Evolutionary conservation across 2,329 filamentous ascomycete genomes (phyloP), one percentile per base, ranked within the genome.

Genomic region (Microascus cirrosus): DNA sequence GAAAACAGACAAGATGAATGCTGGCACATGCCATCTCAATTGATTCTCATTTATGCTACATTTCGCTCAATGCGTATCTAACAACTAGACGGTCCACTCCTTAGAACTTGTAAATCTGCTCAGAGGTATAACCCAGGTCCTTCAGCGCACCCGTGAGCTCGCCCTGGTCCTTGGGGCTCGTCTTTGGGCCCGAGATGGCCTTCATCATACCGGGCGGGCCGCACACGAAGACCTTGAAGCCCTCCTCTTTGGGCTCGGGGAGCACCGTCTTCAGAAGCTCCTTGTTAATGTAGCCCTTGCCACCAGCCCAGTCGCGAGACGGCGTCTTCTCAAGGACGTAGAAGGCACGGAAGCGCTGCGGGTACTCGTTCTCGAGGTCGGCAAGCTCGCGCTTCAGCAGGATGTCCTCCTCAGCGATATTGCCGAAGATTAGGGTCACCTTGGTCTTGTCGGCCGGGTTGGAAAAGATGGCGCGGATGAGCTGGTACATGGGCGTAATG

Each of bases 401-500:
- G 61, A 99, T 96, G 69, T 99, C 94, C 63, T 93, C 83, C 77
- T 97, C 90, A 28, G 77, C 78, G 60, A 96, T 75, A 77, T 97
- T 99, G 64, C 90, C 94, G 69, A 93, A 96, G 42, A 99, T 82
- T 35, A 99, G 84, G 6, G 93, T 97, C 50, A 99, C 91, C 79
- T 96, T 95, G 66, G 94, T 99, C 83, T 94, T 92, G 77, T 99
- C 94, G 51, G 89, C 83, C 60, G 93, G 90, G 82, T 96, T 95
- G 74, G 87, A 90, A 85, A 97, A 95, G 76, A 99, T 96, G 69
- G 86, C 82, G 62, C 90, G 90, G 63, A 84, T 79, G 53, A 99
- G 85, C 79, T 99, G 94, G 80, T 89, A 97, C 93, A 97, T 96
- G 65, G 94, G 94, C 12, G 94, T 94, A 72, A 99, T 95, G 61